These are phyloP conservation scores for Pseudoneurospora amorphoporcata DNA, from an alignment of 495 filamentous ascomycete genomes.

Conservation along the genomic window DNA sequence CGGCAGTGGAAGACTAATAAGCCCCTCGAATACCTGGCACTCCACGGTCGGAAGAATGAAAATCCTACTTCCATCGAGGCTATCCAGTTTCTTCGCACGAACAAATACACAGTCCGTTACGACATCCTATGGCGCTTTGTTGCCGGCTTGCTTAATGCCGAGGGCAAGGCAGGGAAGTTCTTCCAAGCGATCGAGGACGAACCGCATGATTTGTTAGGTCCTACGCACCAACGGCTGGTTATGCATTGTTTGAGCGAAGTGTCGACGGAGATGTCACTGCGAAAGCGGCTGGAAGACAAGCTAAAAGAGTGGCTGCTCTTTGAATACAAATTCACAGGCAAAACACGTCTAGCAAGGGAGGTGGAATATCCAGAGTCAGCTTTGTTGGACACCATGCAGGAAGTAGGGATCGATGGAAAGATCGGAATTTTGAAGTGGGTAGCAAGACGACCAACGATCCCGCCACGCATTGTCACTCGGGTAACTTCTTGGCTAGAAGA, in stretches of 20 bases:
- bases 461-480: no score
- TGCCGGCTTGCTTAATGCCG: slow-evolving; percentile 25
- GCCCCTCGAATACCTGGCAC: slow-evolving; percentile 11
- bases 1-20: slow-evolving; percentile 22
- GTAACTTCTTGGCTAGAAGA: no score
- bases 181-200: slow-evolving; percentile 27
- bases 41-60: slow-evolving; percentile 1
- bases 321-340: no score
- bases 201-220: slow-evolving; percentile 30
- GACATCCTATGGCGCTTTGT: slow-evolving; percentile 38
- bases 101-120: slow-evolving; percentile 33
- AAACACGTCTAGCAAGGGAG: no score
- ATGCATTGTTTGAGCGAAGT: slow-evolving; percentile 34
- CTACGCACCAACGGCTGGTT: slow-evolving; percentile 28
- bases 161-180: slow-evolving; percentile 13
- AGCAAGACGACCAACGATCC: no score
- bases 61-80: background rate
- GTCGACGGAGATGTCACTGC: slow-evolving; percentile 3
- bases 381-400: no score
- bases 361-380: no score
- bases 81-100: slow-evolving; percentile 19
- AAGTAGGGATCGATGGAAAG: no score
- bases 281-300: background rate
- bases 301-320: no score
- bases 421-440: no score